Base-by-base conservation (phyloP, 2,329 filamentous ascomycete species). In the Trichoderma polysporum region DNA sequence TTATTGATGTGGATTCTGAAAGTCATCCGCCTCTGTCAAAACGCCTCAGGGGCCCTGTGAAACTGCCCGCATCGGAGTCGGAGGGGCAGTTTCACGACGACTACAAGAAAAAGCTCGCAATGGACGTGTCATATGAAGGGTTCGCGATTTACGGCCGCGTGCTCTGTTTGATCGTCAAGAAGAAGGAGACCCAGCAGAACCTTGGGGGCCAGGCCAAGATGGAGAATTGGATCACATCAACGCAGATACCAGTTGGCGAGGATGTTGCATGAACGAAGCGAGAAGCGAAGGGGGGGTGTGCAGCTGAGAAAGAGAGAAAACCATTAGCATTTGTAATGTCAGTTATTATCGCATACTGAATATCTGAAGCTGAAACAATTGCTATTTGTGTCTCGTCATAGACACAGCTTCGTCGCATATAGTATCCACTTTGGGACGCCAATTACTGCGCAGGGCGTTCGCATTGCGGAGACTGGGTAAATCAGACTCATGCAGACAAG, bases 101-200 rank as follows among this genome's bases (percentile, higher is more conserved):
- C 66, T 91, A 97, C 74, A 96, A 97, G 80, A 97, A 99, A 82
- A 98, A 97, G 78, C 81, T 97, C 72, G 87, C 86, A 22, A 87
- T 97, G 82, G 90, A 91, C 69, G 95, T 94, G 29, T 90, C 89
- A 15, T 99, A 98, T 79, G 93, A 98, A 74, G 94, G 95, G 9
- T 98, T 98, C 79, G 92, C 91, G 73, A 97, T 99, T 75, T 97
- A 97, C 79, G 93, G 95, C 12, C 91, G 93, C 72, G 93, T 97
- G 54, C 83, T 99, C 29, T 98, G 94, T 78, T 84, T 99, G 67
- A 91, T 99, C 9, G 90, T 99, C 74, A 90, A 88, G 78, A 91
- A 90, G 76, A 89, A 90, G 69, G 90, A 89, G 70, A 84, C 79
- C 71, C 78, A 73, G 66, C 74, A 75, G 66, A 73, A 71, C 64